Evolutionary conservation across 306 rosid species (phyloP).

Genomic region (Acacia melanoxylon): DNA sequence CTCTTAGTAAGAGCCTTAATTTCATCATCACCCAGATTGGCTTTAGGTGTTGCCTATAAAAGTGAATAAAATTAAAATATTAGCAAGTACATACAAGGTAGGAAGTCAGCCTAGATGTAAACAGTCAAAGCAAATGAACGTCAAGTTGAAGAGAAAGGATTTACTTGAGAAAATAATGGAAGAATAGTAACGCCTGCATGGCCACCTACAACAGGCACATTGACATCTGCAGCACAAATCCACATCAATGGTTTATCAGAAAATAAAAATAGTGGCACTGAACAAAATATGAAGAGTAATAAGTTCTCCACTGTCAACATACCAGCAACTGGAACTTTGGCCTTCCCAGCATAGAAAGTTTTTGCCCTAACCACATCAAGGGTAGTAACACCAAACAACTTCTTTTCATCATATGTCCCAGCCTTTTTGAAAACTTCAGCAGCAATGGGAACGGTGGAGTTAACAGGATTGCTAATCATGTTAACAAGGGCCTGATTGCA

Average conservation of each 20-base stretch:
- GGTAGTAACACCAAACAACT: conserved; percentile 96
- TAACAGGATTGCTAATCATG: conserved; percentile 98
- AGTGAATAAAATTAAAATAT: background rate
- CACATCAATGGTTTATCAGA: background rate
- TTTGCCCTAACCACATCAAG: conserved; percentile 98
- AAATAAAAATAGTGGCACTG: background rate
- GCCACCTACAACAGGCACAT: conserved; percentile 97
- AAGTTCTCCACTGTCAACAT: conserved; percentile 25
- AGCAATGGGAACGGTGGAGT: conserved; percentile 98
- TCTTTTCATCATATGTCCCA: conserved; percentile 80
- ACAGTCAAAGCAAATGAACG: background rate
- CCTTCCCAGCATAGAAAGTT: conserved; percentile 97
- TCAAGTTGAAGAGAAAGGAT: background rate
- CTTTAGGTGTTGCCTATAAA: conserved; percentile 80
- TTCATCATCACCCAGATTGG: conserved; percentile 69
- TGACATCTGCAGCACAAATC: conserved; percentile 70
- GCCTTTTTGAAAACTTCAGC: conserved; percentile 98
- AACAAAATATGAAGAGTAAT: background rate
- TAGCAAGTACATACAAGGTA: conserved; percentile 23
- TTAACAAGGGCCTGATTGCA: conserved; percentile 80
- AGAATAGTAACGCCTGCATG: conserved; percentile 98
- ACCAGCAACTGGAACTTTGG: conserved; percentile 88
- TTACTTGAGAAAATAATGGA: conserved; percentile 94
- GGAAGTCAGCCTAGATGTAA: conserved; percentile 9
- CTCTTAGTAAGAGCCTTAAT: conserved; percentile 85